Percentiles rank a stretch among this genome's conserved stretches.
phyloP scores from a whole-genome alignment of 1,284 basidiomycete species.

The Volvariella volvacea region DNA sequence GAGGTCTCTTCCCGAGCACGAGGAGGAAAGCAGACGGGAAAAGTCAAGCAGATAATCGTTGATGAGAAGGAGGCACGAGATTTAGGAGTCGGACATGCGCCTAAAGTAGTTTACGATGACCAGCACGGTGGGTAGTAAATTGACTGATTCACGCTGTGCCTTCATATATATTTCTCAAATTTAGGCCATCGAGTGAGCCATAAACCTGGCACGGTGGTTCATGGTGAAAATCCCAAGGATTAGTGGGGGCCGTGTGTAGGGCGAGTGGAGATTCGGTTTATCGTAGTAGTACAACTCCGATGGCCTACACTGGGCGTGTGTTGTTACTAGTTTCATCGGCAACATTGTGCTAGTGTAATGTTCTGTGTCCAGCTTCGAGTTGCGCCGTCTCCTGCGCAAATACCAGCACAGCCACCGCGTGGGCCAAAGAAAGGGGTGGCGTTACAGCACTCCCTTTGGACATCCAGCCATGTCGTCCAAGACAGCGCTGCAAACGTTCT shows the following conservation, averaged over 20 bases:
- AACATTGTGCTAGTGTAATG: no score
- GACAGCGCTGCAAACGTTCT: constrained; percentile 78
- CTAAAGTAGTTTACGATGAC: constrained; percentile 9
- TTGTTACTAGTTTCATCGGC: no score
- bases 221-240: constrained; percentile 2
- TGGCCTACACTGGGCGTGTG: no score
- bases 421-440: no score
- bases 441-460: no score
- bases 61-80: constrained; percentile 9
- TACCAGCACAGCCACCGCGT: no score
- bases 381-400: no score
- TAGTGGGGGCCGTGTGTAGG: not conserved
- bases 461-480: constrained; percentile 24
- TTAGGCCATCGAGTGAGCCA: constrained; percentile 1
- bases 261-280: no score
- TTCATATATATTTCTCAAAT: no score
- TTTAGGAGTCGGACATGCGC: constrained; percentile 7
- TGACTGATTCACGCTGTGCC: not conserved
- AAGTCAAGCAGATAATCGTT: constrained; percentile 5
- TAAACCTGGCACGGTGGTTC: constrained; percentile 3
- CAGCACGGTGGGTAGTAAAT: constrained; percentile 6
- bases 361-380: no score
- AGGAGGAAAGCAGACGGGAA: constrained; percentile 7
- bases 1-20: constrained; percentile 3
- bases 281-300: no score